Base-by-base conservation (phyloP, 2,329 filamentous ascomycete species). In the Arthrobotrys conoides region DNA sequence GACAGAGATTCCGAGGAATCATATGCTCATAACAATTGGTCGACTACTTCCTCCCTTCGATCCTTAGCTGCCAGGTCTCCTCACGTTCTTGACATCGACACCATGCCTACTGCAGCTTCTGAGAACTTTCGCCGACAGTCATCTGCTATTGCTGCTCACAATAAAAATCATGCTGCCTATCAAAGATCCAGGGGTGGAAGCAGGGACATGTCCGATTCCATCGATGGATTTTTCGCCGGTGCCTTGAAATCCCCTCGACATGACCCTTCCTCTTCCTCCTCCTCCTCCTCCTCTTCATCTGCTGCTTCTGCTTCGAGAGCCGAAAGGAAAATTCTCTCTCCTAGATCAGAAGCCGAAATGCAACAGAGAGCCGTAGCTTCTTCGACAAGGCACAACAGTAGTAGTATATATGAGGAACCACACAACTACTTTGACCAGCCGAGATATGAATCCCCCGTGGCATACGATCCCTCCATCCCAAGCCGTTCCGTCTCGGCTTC, bases 11-110 rank as follows among this genome's bases (percentile, higher is more conserved):
- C 81, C 46, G 71, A 71, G 38, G 81, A 82, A 46, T 57, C 73
- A 18, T 81, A 82, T 61, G 24, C 81, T 36, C 81, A 80, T 48
- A 80, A 81, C 63, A 82, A 82, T 79, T 82, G 81, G 81, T 82
- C 81, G 46, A 75, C 81, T 24, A 68, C 79, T 38, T 82, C 81
- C 49, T 82, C 81, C 14, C 75, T 82, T 63, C 79, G 80, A 14
- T 82, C 81, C 63, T 78, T 81, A 20, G 81, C 81, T 36, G 81
- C 81, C n/a, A 79, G 76, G 57, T 82, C 81, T 20, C 81, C 81
- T 51, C 80, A 81, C 8, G 81, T 81, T 20, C 80, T 82, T 12
- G 80, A 81, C 38, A 61, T 82, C 44, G 81, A 82, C 72, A 80
- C 80, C 70, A 80, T 82, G 36, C 79, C 81, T n/a, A 80, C 79